Base-by-base conservation (phyloP, 192 early-diverging fungal genomes). In the Kappamyces sp. region DNA sequence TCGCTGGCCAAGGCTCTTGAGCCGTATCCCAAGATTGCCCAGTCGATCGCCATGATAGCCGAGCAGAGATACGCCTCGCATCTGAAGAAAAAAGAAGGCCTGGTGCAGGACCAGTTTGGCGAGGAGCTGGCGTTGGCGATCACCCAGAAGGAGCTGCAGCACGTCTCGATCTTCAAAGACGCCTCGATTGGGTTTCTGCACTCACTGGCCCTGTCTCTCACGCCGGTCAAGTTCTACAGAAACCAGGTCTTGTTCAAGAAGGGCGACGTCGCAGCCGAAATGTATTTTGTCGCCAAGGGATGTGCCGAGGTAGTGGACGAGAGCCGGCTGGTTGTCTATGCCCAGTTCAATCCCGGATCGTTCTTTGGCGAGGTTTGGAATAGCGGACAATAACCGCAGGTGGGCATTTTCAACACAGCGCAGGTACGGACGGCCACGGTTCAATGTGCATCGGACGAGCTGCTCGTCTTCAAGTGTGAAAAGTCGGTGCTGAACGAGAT, bases 331-430 rank as follows among this genome's bases (percentile, higher is more conserved):
- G 51, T 38, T 43, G 65, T 70, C 0, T 80, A 67, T 64, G 78
- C 76, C 10, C 61, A 78, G 38, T 80, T 80, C 43, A 61, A 66
- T 32, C 70, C 78, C 9, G 76, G 76, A 0, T 69, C 70, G 3
- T 80, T 80, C 48, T 80, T 80, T 50, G 78, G 78, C 1, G 78
- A 80, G 63, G 76, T 80, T 41, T 77, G 73, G 8, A 43, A 80
- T 4, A 68, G 80, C 52, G 70, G 76, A 47, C 49, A 81, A 40
- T 40, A 73, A 2, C 66, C 23, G 23, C 23, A 23, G 23, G 23
- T 23, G 23, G 23, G 23, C 23, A 23, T 23, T 23, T 23, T 23
- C 23, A 23, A 23, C 23, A 23, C 23, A 23, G 23, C 23, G 23
- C 23, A 23, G 23, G 23, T 70, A 55, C 53, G 78, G 9, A 80